Base-by-base conservation (phyloP, 176 grass and related monocot genomes). In the Zoysia japonica region DNA sequence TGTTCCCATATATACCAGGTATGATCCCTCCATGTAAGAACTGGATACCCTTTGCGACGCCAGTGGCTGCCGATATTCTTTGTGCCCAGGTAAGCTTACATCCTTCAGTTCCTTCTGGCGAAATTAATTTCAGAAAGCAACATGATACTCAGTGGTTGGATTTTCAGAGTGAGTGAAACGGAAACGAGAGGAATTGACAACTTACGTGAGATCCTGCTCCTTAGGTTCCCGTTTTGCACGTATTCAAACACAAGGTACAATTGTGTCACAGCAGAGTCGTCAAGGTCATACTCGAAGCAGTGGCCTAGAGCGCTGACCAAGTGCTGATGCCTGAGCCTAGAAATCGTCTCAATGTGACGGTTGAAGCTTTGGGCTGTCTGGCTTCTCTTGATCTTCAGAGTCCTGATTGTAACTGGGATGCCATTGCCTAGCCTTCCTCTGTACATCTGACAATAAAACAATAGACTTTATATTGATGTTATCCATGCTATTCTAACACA, bases 11-110 rank as follows among this genome's bases (percentile, higher is more conserved):
- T 52, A 95, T 71, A 44, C 88, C 88, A 35, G 96, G 96, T 67
- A 95, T 86, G 45, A 99, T 93, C 44, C 92, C 96, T 50, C 84
- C 96, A 6, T 99, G 96, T 82, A 99, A 86, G 85, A 99, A 99
- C 67, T 99, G 96, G 39, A 99, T 89, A 14, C 96, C 96, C 71
- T 93, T 99, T 0, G 86, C 88, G 0, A 95, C 63, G 5, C 96
- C 96, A 2, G 91, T 93, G 68, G 84, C 82, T 4, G 92, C 92
- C 10, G 92, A 93, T 85, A 99, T 89, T 82, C 96, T 87, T 37
- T 99, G 96, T 9, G 79, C 78, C 96, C 96, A 99, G 28, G 87
- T 93, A 57, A 99, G 90, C 28, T 75, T 93, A 50, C 88, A 65
- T 5, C 86, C 91, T 89, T 85, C 78, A 47, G 84, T 84, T 67